Conservation (phyloP, 2,329 filamentous ascomycete genomes). For the Delphinella strobiligena region DNA sequence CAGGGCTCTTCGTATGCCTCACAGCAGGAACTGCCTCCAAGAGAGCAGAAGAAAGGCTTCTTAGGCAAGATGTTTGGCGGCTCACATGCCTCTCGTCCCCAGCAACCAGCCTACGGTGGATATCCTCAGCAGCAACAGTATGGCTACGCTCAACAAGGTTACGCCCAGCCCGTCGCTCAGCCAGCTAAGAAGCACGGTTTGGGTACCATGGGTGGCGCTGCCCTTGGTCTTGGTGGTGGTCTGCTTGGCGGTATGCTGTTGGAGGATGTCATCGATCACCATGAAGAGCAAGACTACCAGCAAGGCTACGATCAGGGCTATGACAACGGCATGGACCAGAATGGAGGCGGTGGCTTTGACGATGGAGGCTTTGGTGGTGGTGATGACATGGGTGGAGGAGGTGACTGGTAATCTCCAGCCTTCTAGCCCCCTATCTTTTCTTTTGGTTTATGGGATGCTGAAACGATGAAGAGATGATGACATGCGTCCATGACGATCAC, state of each 20-base stretch:
- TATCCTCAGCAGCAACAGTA: slow-evolving; percentile 17
- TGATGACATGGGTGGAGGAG: slow-evolving; percentile 16
- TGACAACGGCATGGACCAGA: slow-evolving; percentile 21
- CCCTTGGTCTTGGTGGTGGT: slow-evolving; percentile 62
- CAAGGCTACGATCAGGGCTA: slow-evolving; percentile 31
- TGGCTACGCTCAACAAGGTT: slow-evolving; percentile 28
- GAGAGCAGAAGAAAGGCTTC: slow-evolving; percentile 41
- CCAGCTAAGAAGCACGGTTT: slow-evolving; percentile 38
- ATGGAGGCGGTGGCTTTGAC: slow-evolving; percentile 20
- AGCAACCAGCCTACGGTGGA: slow-evolving; percentile 17
- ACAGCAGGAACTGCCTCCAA: slow-evolving; percentile 29
- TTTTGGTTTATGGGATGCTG: too few species aligned
- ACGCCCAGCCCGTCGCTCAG: slow-evolving; percentile 24
- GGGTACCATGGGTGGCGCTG: slow-evolving; percentile 61
- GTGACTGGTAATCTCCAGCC: slow-evolving; percentile 10
- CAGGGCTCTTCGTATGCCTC: slow-evolving; percentile 21
- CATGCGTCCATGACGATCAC: too few species aligned
- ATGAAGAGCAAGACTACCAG: slow-evolving; percentile 41
- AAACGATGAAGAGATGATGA: too few species aligned
- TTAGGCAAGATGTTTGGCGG: slow-evolving; percentile 30
- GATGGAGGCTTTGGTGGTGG: slow-evolving; percentile 22
- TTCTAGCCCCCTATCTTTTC: not conserved
- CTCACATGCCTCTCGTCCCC: slow-evolving; percentile 16
- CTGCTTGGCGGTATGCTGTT: slow-evolving; percentile 66
- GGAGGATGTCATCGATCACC: slow-evolving; percentile 47